A percentile compares a stretch with the other conserved stretches of the same genome.
phyloP scores from a whole-genome alignment of 2,329 filamentous ascomycete species.

The Monosporascus sp. region DNA sequence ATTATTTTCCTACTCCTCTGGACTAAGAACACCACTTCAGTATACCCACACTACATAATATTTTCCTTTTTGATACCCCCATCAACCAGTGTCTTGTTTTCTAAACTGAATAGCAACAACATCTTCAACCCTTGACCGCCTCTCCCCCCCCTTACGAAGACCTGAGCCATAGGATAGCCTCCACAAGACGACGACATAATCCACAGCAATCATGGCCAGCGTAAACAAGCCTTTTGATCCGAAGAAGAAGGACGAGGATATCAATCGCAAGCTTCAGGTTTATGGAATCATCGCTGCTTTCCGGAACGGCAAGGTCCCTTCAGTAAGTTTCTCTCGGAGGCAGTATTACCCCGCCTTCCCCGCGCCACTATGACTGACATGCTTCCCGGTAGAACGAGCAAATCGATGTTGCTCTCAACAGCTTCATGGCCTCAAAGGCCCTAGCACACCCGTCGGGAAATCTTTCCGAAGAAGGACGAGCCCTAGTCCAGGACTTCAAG shows the following conservation, averaged over 20 bases:
- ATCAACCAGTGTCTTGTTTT: neutral
- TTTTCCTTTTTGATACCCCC: neutral
- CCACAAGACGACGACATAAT: constrained; percentile 5
- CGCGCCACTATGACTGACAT: constrained; percentile 6
- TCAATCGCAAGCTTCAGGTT: constrained; percentile 90
- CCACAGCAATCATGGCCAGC: constrained; percentile 22
- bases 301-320: constrained; percentile 82
- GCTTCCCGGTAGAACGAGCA: constrained; percentile 67
- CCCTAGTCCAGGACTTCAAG: constrained; percentile 71
- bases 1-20: neutral
- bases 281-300: constrained; percentile 89
- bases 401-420: constrained; percentile 92
- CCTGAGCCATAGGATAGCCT: neutral
- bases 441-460: constrained; percentile 66
- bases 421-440: constrained; percentile 67
- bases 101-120: no score
- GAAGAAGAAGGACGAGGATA: constrained; percentile 75
- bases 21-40: neutral
- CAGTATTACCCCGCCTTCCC: no score
- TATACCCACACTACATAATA: neutral
- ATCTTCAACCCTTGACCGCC: no score
- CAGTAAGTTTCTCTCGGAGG: constrained; percentile 49
- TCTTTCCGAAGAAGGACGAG: constrained; percentile 76
- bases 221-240: constrained; percentile 72
- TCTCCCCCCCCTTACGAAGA: no score